Conservation (phyloP, 768 basidiomycete genomes). For the Mrakia blollopis region DNA sequence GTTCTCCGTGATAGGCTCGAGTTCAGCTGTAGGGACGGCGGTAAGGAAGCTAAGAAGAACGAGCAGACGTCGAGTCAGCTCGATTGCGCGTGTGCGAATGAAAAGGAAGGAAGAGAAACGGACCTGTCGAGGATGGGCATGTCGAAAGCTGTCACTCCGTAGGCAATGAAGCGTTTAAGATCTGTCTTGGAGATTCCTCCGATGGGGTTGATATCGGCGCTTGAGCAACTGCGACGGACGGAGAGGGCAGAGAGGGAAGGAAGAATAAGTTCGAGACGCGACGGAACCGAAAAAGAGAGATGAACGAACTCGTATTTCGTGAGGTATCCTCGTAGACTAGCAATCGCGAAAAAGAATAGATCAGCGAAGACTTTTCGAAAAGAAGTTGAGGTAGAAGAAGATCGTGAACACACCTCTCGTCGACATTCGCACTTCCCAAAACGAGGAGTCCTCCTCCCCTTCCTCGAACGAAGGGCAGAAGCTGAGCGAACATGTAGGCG, state of each 20-base stretch:
- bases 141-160: slow-evolving; percentile 69
- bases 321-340: slow-evolving; percentile 85
- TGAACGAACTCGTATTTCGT: slow-evolving; percentile 86
- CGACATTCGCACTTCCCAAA: slow-evolving; percentile 96
- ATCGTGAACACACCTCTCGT: slow-evolving; percentile 67
- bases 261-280: background rate
- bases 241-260: slow-evolving; percentile 60
- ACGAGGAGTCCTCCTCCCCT: slow-evolving; percentile 80
- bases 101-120: slow-evolving; percentile 16
- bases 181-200: slow-evolving; percentile 98
- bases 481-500: slow-evolving; percentile 89
- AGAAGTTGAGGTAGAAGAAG: no score
- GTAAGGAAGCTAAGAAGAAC: slow-evolving; percentile 68
- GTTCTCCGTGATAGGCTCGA: slow-evolving; percentile 84
- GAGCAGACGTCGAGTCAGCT: slow-evolving; percentile 17
- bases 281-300: background rate
- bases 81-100: no score
- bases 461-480: slow-evolving; percentile 86
- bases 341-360: background rate
- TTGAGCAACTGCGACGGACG: slow-evolving; percentile 37
- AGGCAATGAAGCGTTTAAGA: slow-evolving; percentile 89
- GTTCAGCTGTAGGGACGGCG: slow-evolving; percentile 89
- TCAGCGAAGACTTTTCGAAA: background rate
- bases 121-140: slow-evolving; percentile 77
- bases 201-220: slow-evolving; percentile 96